Evolutionary conservation across 768 basidiomycete species (phyloP), one percentile per base, ranked within the genome.

Genomic region (Butyriboletus loyo): DNA sequence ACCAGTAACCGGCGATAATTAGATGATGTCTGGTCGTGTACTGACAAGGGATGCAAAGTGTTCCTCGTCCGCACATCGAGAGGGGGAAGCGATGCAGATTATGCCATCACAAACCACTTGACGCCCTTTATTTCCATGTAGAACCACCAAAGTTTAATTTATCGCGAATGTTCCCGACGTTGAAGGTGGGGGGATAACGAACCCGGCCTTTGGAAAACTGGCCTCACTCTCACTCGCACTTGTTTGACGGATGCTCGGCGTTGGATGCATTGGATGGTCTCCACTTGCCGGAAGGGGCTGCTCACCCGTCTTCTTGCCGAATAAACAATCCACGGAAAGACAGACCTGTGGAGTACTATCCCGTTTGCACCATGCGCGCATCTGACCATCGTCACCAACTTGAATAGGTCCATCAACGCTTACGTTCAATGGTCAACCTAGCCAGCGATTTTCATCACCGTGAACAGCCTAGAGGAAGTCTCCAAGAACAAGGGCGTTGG

Each of bases 171-270:
- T 36, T 36, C 46, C 46, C 46, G 25, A 47, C 46, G 13, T 27
- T 47, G 25, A 27, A 45, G 25, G 39, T 43, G 14, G 7, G 25
- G n/a, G n/a, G n/a, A n/a, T n/a, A n/a, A n/a, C n/a, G n/a, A n/a
- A n/a, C n/a, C n/a, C n/a, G n/a, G n/a, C n/a, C n/a, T 27, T 27
- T 27, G 27, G 27, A 8, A 8, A 27, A 27, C 27, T 7, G 27
- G 27, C 6, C 27, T 27, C 27, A 27, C 27, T 27, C 6, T 27
- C 7, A 8, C n/a, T n/a, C n/a, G n/a, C n/a, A n/a, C n/a, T n/a
- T 78, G 5, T 70, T 79, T 27, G 80, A 83, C 50, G 49, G 49
- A 50, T 50, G 49, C 49, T 50, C 27, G 49, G 49, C 25, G 44
- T 50, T 19, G 49, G 49, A 48, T 35, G 43, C 25, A 50, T 50